Conservation (phyloP, 176 grass and related monocot species). For the Eleusine indica region DNA sequence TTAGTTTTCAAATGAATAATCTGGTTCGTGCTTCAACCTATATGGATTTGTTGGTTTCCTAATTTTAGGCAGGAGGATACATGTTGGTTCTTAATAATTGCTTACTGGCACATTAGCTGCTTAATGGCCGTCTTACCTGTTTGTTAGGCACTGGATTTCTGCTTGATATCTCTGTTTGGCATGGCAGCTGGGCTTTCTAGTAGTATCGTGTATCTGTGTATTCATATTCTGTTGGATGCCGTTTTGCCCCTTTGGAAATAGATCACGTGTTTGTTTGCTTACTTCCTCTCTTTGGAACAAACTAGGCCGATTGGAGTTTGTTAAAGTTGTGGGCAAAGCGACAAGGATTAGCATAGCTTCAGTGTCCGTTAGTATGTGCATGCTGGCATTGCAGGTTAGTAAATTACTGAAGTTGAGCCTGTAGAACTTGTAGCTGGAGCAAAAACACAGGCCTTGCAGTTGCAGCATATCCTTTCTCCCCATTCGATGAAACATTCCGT, state of each 20-base stretch:
- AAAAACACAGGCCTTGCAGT: neutral
- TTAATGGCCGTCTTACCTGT: neutral
- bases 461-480: slow-evolving; percentile 37
- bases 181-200: neutral
- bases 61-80: neutral
- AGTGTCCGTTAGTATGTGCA: neutral
- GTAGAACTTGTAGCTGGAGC: neutral
- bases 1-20: neutral
- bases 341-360: neutral
- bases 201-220: neutral
- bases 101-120: neutral
- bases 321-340: neutral
- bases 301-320: neutral
- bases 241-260: slow-evolving; percentile 9
- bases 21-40: neutral
- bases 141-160: slow-evolving; percentile 11
- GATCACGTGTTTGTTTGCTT: slow-evolving; percentile 22
- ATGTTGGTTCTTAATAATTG: neutral
- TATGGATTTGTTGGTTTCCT: neutral
- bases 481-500: slow-evolving; percentile 41
- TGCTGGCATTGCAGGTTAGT: neutral
- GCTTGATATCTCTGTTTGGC: neutral
- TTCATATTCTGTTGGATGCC: neutral
- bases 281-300: neutral
- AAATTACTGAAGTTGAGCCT: neutral